Conservation (phyloP, 2,329 filamentous ascomycete genomes). For the Calonectria fujianensis region DNA sequence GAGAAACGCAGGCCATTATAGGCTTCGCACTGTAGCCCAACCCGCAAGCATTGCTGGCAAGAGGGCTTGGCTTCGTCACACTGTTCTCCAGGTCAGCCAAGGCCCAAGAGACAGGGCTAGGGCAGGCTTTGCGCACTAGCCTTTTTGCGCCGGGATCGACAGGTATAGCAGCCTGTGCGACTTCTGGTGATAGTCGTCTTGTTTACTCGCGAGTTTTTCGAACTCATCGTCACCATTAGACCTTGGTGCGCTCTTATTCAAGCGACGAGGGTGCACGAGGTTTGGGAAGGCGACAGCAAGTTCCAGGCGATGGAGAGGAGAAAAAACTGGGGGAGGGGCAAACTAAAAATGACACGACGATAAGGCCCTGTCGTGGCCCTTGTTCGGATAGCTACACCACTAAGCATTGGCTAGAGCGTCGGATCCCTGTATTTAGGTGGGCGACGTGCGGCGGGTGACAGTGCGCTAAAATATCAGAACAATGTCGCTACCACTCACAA, state of each 20-base stretch:
- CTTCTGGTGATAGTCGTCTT: constrained; percentile 1
- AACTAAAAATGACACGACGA: constrained; percentile 7
- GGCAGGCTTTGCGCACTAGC: neutral
- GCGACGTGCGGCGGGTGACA: neutral
- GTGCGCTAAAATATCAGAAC: neutral
- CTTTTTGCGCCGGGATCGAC: constrained; percentile 13
- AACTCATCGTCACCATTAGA: neutral
- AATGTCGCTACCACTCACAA: no score
- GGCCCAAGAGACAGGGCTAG: neutral
- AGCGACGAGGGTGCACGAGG: neutral
- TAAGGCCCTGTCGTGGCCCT: neutral
- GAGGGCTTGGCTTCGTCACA: constrained; percentile 10
- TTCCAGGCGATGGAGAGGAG: neutral
- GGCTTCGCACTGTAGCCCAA: constrained; percentile 1
- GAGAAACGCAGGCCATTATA: constrained; percentile 6
- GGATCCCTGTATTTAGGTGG: constrained; percentile 1
- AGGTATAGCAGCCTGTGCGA: constrained; percentile 16
- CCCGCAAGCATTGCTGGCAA: constrained; percentile 14
- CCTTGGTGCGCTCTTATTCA: neutral
- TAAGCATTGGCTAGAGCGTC: neutral
- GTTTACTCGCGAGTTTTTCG: neutral
- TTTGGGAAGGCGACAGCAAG: neutral
- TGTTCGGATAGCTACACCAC: neutral
- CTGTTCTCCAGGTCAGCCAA: neutral
- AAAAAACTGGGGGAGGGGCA: neutral